Conservation (phyloP, 2,329 filamentous ascomycete genomes). For the Ophidiomyces ophidiicola region DNA sequence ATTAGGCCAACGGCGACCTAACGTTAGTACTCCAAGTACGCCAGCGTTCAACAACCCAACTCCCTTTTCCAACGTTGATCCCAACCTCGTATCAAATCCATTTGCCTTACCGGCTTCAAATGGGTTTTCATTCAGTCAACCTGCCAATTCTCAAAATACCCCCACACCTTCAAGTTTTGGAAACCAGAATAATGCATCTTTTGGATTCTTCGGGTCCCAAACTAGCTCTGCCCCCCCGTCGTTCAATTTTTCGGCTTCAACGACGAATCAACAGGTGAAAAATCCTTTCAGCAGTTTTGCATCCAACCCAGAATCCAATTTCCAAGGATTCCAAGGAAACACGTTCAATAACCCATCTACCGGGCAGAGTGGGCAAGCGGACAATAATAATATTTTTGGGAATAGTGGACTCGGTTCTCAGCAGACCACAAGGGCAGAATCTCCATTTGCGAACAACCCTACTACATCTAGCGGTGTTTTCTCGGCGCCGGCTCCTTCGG, state of each 20-base stretch:
- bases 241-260: conserved; percentile 25
- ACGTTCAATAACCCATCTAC: conserved; percentile 23
- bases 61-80: conserved; percentile 23
- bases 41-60: conserved; percentile 15
- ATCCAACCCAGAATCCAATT: conserved; percentile 17
- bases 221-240: conserved; percentile 19
- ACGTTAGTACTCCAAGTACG: conserved; percentile 18
- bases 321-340: conserved; percentile 24
- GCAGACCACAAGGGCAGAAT: conserved; percentile 8
- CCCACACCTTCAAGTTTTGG: conserved; percentile 25
- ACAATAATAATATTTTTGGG: conserved; percentile 6
- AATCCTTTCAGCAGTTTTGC: conserved; percentile 29
- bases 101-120: conserved; percentile 19
- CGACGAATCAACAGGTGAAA: conserved; percentile 17
- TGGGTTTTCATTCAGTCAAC: conserved; percentile 27
- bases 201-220: conserved; percentile 13
- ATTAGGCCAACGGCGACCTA: conserved; percentile 19
- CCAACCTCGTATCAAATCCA: conserved; percentile 20
- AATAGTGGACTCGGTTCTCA: conserved; percentile 11
- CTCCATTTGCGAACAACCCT: conserved; percentile 4
- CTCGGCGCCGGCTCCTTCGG: conserved; percentile 13
- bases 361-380: conserved; percentile 14
- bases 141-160: conserved; percentile 21
- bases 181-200: conserved; percentile 17
- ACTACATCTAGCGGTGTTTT: conserved; percentile 8